Evolutionary conservation across 345 rosid genomes (phyloP), one percentile per base, ranked within the genome.

Genomic region (Ceriops zippeliana): DNA sequence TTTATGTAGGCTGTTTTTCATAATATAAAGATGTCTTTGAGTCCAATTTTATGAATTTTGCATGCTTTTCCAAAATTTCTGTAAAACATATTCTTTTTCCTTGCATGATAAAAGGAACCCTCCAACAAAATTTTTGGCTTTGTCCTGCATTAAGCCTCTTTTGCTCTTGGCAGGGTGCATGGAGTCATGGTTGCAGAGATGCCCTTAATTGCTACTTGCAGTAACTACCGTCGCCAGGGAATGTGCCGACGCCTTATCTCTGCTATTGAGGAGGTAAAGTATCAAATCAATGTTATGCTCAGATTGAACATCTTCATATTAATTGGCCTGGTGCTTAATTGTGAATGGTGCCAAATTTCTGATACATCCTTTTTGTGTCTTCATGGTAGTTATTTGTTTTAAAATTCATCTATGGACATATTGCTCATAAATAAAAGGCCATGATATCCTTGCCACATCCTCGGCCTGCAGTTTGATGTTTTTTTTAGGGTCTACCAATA

Each of bases 121-220:
- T 13, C 17, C 16, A 42, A 13, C 37, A 42, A 42, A 42, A 42
- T 11, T 42, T 42, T 42, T 42, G 5, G 49, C 47, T 60, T 64
- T 47, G 49, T 59, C 26, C 57, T 38, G 37, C 57, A n/a, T 67
- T 64, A 73, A 38, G 58, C 49, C 49, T 61, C 47, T 46, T 77
- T 52, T 16, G 68, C 3, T 77, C 28, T 78, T 52, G 65, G 63
- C 80, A 93, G 98, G 84, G 84, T 91, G 65, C 96, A 93, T 82
- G 98, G 96, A 69, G 77, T 73, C 62, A 69, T 82, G 46, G 81
- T 93, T 70, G 98, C 98, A 31, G 98, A 93, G 89, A 90, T 93
- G 98, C 98, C 97, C 73, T 87, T 93, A 38, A 86, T 90, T 80
- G 98, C 97, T 78, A 93, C 98, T 60, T 90, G 96, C 77, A 89